phyloP scores from a whole-genome alignment of 2,329 filamentous ascomycete species.

The Pezicula carpinea region DNA sequence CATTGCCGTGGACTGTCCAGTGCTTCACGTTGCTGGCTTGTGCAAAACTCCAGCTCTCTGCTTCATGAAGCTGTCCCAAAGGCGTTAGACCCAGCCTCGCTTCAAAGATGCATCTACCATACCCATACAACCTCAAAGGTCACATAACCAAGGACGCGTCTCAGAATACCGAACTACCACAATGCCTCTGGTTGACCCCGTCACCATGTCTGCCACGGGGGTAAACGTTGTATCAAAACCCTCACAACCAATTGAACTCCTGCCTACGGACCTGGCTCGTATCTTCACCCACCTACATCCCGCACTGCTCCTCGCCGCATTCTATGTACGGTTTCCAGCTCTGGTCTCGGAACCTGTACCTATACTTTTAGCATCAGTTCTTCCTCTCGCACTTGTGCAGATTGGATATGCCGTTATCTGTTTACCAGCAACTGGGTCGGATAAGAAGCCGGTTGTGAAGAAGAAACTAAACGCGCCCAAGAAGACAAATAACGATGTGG shows the following conservation, averaged over 20 bases:
- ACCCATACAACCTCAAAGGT: not conserved
- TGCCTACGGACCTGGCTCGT: conserved; percentile 35
- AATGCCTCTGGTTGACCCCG: conserved; percentile 27
- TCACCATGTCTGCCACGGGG: conserved; percentile 23
- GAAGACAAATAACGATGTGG: conserved; percentile 13
- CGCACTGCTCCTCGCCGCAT: conserved; percentile 58
- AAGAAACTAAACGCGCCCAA: conserved; percentile 39
- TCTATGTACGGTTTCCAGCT: conserved; percentile 57
- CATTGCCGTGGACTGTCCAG: too few species aligned
- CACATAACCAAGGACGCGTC: not conserved
- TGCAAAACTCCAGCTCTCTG: too few species aligned
- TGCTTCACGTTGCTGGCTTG: too few species aligned
- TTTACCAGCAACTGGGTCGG: conserved; percentile 55
- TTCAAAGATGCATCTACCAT: not conserved
- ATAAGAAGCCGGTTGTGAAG: conserved; percentile 37
- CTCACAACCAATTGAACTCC: conserved; percentile 25
- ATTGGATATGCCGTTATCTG: conserved; percentile 56
- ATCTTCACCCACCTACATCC: conserved; percentile 65
- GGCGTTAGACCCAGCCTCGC: not conserved
- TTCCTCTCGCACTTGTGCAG: conserved; percentile 62
- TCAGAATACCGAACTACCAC: conserved; percentile 1
- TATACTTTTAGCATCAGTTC: conserved; percentile 56
- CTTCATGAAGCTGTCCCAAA: too few species aligned
- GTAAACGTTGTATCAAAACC: conserved; percentile 11
- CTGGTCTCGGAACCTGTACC: conserved; percentile 67